Percentiles rank a stretch among this genome's conserved stretches.
phyloP scores from a whole-genome alignment of 305 asterid species.

The Plantago coronopus region DNA sequence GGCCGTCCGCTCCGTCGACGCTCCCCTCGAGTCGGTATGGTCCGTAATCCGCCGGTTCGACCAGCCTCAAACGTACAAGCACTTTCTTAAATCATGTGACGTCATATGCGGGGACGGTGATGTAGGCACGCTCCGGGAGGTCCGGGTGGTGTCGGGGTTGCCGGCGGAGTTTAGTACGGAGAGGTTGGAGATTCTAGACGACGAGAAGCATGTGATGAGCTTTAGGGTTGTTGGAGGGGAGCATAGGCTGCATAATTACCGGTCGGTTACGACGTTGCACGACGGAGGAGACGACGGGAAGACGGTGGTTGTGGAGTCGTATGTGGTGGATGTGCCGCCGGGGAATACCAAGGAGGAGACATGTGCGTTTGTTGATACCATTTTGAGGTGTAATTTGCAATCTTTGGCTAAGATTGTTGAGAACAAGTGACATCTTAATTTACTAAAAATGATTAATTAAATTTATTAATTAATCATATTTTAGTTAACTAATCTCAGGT shows the following conservation, averaged over 20 bases:
- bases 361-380: conserved; percentile 70
- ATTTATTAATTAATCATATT: too few species aligned
- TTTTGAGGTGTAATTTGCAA: conserved; percentile 72
- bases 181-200: conserved; percentile 72
- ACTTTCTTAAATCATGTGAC: conserved; percentile 70
- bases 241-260: conserved; percentile 64
- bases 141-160: conserved; percentile 70
- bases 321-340: conserved; percentile 72
- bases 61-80: conserved; percentile 77
- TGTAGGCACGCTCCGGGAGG: conserved; percentile 79
- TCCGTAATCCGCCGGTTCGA: conserved; percentile 82
- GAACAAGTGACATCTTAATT: conserved; percentile 5
- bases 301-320: conserved; percentile 79
- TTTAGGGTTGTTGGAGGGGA: conserved; percentile 85
- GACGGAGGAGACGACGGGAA: conserved; percentile 19
- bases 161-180: conserved; percentile 79
- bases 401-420: conserved; percentile 62
- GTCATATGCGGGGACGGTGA: conserved; percentile 67
- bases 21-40: conserved; percentile 69
- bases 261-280: conserved; percentile 77
- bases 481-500: too few species aligned
- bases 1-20: conserved; percentile 48
- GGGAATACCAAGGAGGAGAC: conserved; percentile 84
- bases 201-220: conserved; percentile 70
- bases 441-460: too few species aligned